Evolutionary conservation across 768 basidiomycete species (phyloP), one percentile per base, ranked within the genome.

Genomic region (Lactarius hatsudake): DNA sequence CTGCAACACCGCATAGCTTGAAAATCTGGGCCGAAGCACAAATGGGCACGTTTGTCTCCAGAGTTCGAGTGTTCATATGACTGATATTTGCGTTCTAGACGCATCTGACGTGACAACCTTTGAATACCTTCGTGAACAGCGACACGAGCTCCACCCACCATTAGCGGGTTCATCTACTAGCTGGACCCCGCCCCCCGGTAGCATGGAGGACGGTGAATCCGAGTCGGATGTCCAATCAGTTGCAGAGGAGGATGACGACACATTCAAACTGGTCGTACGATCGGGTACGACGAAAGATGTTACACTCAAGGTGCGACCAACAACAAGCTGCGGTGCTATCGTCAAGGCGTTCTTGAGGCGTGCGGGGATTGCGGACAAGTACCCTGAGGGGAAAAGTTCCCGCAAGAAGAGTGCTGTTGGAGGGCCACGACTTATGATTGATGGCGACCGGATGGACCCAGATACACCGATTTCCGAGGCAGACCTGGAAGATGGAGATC

Each of bases 401-500:
- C 75, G 74, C 56, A 72, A 71, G 48, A 75, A 71, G 53, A 59
- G 63, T 8, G 74, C 68, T 36, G 60, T 64, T 57, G 80, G 81
- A 61, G 78, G 81, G 26, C 87, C 87, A 9, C 77, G 75, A 51
- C 72, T 93, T 43, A 80, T 79, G 71, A 77, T 93, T 28, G 91
- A 94, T 71, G 91, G 91, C 8, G 89, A 91, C 48, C 86, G 80
- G 73, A 81, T 91, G 80, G 79, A 80, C n/a, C 79, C 85, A 42
- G 79, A 82, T 26, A 76, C 79, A 7, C 82, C 82, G 67, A 91
- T 94, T 64, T 83, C 87, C 13, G 84, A 85, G 17, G 82, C 83
- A 23, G 91, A 90, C 66, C 71, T 93, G 67, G 91, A 93, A 70
- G 90, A 94, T 69, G 91, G 90, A 0, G 91, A 94, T 75, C 74